phyloP scores from a whole-genome alignment of 2,329 filamentous ascomycete species.

The Alternaria dauci region DNA sequence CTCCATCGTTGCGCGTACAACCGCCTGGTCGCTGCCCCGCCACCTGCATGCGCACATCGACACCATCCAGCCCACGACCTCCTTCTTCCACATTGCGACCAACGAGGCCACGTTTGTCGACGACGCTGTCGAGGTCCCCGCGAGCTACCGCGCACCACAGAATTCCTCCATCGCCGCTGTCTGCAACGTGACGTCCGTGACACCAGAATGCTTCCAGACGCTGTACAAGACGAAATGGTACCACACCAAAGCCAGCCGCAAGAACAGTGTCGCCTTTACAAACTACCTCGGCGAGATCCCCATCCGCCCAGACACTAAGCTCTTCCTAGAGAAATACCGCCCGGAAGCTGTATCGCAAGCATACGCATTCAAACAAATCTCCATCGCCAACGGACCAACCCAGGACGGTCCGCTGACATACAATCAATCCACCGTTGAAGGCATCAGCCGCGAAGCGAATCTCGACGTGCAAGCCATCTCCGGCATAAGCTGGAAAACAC shows the following conservation, averaged over 20 bases:
- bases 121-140: conserved; percentile 32
- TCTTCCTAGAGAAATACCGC: conserved; percentile 65
- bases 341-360: conserved; percentile 58
- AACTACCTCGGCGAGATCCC: conserved; percentile 61
- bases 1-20: conserved; percentile 60
- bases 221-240: conserved; percentile 65
- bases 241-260: conserved; percentile 53
- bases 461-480: conserved; percentile 70
- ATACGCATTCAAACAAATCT: conserved; percentile 64
- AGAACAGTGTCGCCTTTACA: conserved; percentile 58
- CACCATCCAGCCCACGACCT: conserved; percentile 68
- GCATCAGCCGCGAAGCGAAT: conserved; percentile 65
- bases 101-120: conserved; percentile 37
- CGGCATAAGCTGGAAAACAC: conserved; percentile 63
- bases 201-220: conserved; percentile 62
- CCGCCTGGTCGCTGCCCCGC: conserved; percentile 65
- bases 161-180: conserved; percentile 49
- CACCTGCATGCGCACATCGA: conserved; percentile 67
- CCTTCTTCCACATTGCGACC: conserved; percentile 56
- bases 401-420: conserved; percentile 54
- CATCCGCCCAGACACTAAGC: conserved; percentile 64
- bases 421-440: conserved; percentile 33
- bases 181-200: conserved; percentile 63
- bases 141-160: conserved; percentile 38
- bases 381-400: conserved; percentile 64